phyloP scores from a whole-genome alignment of 2,329 filamentous ascomycete species.

The Diaporthe velutina region DNA sequence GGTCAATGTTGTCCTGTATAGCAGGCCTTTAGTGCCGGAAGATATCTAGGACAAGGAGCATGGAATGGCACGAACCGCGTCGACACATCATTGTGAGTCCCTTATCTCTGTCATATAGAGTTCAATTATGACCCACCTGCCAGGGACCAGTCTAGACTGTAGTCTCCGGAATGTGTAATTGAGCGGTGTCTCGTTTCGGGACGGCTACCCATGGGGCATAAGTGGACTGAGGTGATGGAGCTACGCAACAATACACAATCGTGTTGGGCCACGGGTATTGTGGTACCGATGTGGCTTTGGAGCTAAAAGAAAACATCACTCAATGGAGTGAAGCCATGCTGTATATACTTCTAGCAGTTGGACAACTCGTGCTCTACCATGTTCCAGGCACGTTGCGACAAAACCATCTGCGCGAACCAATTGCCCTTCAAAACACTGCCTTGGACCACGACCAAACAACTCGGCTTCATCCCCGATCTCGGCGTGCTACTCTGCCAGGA shows the following conservation, averaged over 20 bases:
- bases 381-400: conserved; percentile 7
- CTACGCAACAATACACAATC: too few species aligned
- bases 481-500: conserved; percentile 28
- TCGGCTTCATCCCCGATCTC: conserved; percentile 16
- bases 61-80: neutral
- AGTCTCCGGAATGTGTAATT: neutral
- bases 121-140: conserved; percentile 5
- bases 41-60: neutral
- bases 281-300: neutral
- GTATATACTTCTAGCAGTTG: neutral
- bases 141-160: neutral
- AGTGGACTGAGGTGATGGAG: neutral
- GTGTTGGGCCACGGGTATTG: neutral
- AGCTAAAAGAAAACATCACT: too few species aligned
- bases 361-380: conserved; percentile 11
- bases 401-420: conserved; percentile 23
- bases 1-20: too few species aligned
- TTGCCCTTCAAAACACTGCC: conserved; percentile 17
- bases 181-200: neutral
- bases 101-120: neutral
- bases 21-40: neutral
- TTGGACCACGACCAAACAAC: conserved; percentile 30
- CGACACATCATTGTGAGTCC: neutral
- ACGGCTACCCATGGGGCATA: neutral
- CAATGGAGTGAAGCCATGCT: neutral